Percentiles rank a stretch among this genome's conserved stretches.
phyloP scores from a whole-genome alignment of 2,329 filamentous ascomycete genomes.

The Aureobasidium sp. region DNA sequence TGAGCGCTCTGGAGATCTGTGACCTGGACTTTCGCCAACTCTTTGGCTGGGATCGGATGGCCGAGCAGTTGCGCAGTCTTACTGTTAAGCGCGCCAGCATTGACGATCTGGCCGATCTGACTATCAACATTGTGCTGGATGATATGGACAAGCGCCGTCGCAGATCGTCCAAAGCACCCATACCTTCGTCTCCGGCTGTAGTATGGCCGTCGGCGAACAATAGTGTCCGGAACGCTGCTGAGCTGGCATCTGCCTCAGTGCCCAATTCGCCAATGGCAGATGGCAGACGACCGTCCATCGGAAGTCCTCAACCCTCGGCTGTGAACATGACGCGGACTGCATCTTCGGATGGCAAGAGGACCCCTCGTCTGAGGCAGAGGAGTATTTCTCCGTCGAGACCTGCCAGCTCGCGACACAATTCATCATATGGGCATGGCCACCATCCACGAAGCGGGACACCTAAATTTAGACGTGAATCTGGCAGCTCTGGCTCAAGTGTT shows the following conservation, averaged over 20 bases:
- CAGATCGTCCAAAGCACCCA: slow-evolving; percentile 65
- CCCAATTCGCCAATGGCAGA: slow-evolving; percentile 54
- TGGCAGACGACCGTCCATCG: slow-evolving; percentile 39
- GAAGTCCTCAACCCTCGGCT: slow-evolving; percentile 37
- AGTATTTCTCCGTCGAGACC: slow-evolving; percentile 79
- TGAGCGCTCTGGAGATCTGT: slow-evolving; percentile 86
- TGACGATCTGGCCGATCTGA: slow-evolving; percentile 80
- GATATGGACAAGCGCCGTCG: slow-evolving; percentile 89
- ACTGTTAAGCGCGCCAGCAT: slow-evolving; percentile 80
- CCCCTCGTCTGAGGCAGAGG: slow-evolving; percentile 44
- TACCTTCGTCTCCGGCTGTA: slow-evolving; percentile 68
- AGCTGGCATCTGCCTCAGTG: slow-evolving; percentile 60
- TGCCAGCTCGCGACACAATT: slow-evolving; percentile 62
- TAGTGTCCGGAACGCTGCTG: slow-evolving; percentile 50
- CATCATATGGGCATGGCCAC: slow-evolving; percentile 53
- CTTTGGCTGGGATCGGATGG: slow-evolving; percentile 90
- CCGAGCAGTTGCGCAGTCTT: slow-evolving; percentile 83
- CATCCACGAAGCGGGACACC: slow-evolving; percentile 58
- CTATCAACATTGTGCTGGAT: slow-evolving; percentile 89
- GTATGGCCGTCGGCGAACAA: slow-evolving; percentile 59
- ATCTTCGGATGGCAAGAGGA: slow-evolving; percentile 41
- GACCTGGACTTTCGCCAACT: slow-evolving; percentile 96
- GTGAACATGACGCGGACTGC: slow-evolving; percentile 46
- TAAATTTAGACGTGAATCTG: slow-evolving; percentile 80
- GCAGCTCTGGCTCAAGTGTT: slow-evolving; percentile 78